Base-by-base conservation (phyloP, 345 rosid species). In the Gossypium herbaceum region DNA sequence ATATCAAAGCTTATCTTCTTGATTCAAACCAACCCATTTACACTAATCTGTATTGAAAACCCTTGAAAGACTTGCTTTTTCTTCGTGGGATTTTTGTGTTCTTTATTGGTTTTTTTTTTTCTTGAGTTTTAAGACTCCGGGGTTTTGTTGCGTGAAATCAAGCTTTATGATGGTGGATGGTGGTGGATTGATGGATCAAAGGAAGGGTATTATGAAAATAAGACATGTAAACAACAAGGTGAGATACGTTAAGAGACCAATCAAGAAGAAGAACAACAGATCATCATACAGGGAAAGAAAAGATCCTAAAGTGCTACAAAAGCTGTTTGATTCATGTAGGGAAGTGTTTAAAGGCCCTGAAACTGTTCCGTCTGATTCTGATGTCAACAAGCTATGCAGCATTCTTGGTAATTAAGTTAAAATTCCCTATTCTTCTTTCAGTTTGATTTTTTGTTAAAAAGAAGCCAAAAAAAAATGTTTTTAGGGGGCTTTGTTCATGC, bases 331-430 rank as follows among this genome's bases (percentile, higher is more conserved):
- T 76, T 74, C 85, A 0, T 88, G 97, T 55, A 77, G 44, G 61
- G 74, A 86, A 10, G 79, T 88, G 4, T 91, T 91, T 79, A 82
- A 78, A 77, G 97, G 92, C 67, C 86, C 85, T 68, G 89, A 83
- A 69, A 82, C 84, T 34, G 88, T 86, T 75, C 97, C 92, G 56
- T 51, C 73, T 4, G 79, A 82, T 15, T 65, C 41, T 16, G 85
- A 88, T 75, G 92, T 88, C 3, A 68, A 81, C 13, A 81, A 59
- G 55, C 34, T 91, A 3, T 77, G 86, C 77, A 24, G 61, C 71
- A 75, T 89, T 67, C 84, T 91, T 15, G 93, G 97, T 91, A 75
- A 20, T 82, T 77, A 6, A 1, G 41, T 34, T 34, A 5, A 34
- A 34, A 34, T 34, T 34, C 41, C 41, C 41, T 34, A 1, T 34